Evolutionary conservation across 768 basidiomycete genomes (phyloP).

Genomic region (Boletus reticuloceps): DNA sequence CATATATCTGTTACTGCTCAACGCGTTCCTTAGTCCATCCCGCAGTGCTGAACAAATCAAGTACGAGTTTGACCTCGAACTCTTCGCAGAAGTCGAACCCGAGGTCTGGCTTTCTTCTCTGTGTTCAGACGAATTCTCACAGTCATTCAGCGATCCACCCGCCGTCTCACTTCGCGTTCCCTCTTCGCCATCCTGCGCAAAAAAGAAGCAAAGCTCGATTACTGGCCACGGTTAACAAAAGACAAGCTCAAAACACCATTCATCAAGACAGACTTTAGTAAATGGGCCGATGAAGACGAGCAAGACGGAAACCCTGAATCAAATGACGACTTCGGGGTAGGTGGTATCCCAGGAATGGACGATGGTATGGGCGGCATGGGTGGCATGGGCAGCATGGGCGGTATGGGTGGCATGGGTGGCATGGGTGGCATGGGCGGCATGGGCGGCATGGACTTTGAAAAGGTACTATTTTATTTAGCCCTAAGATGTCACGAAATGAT

Average conservation of each 20-base stretch:
- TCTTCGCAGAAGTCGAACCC: conserved; percentile 72
- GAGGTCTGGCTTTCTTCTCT: conserved; percentile 48
- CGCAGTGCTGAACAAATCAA: conserved; percentile 48
- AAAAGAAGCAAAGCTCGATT: conserved; percentile 71
- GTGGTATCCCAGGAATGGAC: conserved; percentile 41
- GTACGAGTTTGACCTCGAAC: conserved; percentile 73
- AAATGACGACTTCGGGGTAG: conserved; percentile 37
- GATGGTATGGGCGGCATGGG: conserved; percentile 9
- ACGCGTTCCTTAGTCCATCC: conserved; percentile 5
- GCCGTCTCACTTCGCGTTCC: conserved; percentile 66
- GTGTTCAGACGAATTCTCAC: conserved; percentile 2
- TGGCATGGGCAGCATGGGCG: neutral
- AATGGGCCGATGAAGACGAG: conserved; percentile 98
- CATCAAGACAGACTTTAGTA: conserved; percentile 93
- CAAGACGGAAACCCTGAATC: conserved; percentile 61
- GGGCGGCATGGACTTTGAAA: conserved; percentile 35
- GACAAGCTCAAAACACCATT: conserved; percentile 77
- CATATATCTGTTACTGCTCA: conserved; percentile 5
- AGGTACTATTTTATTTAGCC: conserved; percentile 36
- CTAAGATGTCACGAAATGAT: conserved; percentile 11
- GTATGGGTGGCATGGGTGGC: neutral
- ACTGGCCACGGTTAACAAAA: conserved; percentile 92
- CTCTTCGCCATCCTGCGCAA: conserved; percentile 74
- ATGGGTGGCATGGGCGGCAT: neutral
- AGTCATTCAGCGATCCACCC: conserved; percentile 27